Base-by-base conservation (phyloP, 1,284 basidiomycete genomes). In the Sphagnurus paluster region DNA sequence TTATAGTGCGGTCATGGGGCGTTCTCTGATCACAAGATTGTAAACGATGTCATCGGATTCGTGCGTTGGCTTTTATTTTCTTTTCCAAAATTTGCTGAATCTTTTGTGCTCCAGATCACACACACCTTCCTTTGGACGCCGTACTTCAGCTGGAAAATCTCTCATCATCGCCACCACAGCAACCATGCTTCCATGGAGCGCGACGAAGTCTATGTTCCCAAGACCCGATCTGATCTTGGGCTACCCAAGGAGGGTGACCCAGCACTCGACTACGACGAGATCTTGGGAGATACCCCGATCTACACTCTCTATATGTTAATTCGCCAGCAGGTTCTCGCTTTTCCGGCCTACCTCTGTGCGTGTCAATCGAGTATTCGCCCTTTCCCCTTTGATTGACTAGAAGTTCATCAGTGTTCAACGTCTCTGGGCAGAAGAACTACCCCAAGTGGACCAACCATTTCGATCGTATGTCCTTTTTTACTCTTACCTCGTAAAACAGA, bases 251-350 rank as follows among this genome's bases (percentile, higher is more conserved):
- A 69, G 41, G 48, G 49, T n/a, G 55, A 61, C 16, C 40, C 56
- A 48, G 49, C 60, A 16, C 66, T 77, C 33, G 72, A 81, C 57
- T 82, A 75, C 56, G 73, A 78, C 9, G 79, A 82, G 33, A 63
- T 76, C 32, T 69, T 82, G 37, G 77, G 77, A 33, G 80, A 84
- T 47, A 80, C 80, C 1, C 80, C 80, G 0, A 62, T 84, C 32
- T 82, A 77, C 53, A 82, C 79, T 0, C 60, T 81, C 6, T 72
- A 65, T 54, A 75, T 72, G 68, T 65, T 80, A 33, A 56, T 80
- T 41, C 68, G 74, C 13, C 75, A 77, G 55, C 91, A 94, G 66
- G 70, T 90, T 9, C 74, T 88, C 16, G 90, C 89, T 3, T 91
- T 86, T 65, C 75, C 71, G 17, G 75, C 77, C 49, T 87, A 85